Evolutionary conservation across 2,329 filamentous ascomycete species (phyloP).

Genomic region (Chrysosporium keratinophilum): DNA sequence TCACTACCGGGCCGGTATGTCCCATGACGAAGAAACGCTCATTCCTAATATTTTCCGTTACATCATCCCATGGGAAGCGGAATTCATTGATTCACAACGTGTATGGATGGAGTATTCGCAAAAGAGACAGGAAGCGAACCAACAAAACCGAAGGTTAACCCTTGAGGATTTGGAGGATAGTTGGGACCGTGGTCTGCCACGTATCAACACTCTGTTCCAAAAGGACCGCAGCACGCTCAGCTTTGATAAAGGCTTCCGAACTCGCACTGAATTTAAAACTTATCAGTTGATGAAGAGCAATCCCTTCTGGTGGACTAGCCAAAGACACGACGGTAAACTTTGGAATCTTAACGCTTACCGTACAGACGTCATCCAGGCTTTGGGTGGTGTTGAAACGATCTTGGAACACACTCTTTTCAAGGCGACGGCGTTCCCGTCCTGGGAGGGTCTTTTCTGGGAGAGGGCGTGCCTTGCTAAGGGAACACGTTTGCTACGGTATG

Average conservation of each 20-base stretch:
- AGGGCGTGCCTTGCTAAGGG: constrained; percentile 45
- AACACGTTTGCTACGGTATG: constrained; percentile 38
- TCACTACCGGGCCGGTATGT: constrained; percentile 96
- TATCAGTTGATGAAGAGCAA: constrained; percentile 99
- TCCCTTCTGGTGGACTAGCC: constrained; percentile 98
- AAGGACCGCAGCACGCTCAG: constrained; percentile 94
- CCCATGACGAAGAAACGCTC: constrained; percentile 90
- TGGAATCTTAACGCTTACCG: constrained; percentile 96
- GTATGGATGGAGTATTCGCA: constrained; percentile 99
- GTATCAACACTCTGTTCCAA: constrained; percentile 98
- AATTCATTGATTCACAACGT: constrained; percentile 97
- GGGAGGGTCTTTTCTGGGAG: constrained; percentile 94
- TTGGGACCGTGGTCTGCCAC: constrained; percentile 93
- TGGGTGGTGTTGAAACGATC: constrained; percentile 96
- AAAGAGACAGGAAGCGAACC: constrained; percentile 91
- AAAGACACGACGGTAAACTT: constrained; percentile 90
- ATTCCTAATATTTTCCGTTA: constrained; percentile 99
- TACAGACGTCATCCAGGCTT: constrained; percentile 90
- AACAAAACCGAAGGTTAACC: constrained; percentile 89
- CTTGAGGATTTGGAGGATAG: constrained; percentile 95
- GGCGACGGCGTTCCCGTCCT: constrained; percentile 89
- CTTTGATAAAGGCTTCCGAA: constrained; percentile 97
- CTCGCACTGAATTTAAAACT: constrained; percentile 91
- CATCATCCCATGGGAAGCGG: constrained; percentile 97
- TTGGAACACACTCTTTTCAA: constrained; percentile 95